phyloP scores from a whole-genome alignment of 768 basidiomycete genomes.

The Leccinum uliginosum region DNA sequence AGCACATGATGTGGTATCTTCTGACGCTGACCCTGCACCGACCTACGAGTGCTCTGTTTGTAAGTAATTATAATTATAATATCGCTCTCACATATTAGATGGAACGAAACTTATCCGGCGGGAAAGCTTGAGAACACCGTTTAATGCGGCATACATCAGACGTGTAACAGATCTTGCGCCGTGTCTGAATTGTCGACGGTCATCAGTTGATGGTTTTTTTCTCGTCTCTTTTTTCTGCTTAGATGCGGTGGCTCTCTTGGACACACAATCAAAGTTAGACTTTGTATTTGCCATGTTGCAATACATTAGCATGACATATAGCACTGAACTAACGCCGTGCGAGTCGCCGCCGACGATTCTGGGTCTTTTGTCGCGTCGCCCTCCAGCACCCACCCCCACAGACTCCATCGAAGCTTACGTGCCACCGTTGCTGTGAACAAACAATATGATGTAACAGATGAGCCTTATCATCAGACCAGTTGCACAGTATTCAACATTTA shows the following conservation, averaged over 20 bases:
- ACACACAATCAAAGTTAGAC: no score
- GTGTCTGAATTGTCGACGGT: background rate
- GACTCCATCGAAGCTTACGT: no score
- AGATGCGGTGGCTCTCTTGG: background rate
- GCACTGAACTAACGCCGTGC: background rate
- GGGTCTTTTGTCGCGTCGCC: background rate
- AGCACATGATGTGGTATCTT: background rate
- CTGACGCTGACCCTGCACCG: background rate
- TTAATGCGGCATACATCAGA: background rate
- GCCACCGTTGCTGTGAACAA: background rate
- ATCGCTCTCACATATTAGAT: background rate
- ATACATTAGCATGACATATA: background rate
- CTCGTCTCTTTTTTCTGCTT: background rate
- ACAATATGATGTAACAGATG: slow-evolving; percentile 2
- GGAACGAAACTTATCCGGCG: background rate
- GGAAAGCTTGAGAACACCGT: background rate
- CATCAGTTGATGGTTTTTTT: background rate
- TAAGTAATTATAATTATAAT: background rate
- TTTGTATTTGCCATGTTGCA: background rate
- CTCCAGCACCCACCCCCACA: background rate
- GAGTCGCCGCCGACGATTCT: no score
- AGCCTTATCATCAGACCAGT: background rate
- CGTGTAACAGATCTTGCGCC: slow-evolving; percentile 1
- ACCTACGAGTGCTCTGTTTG: background rate
- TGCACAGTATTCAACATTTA: background rate